Evolutionary conservation across 768 basidiomycete genomes (phyloP), one percentile per base, ranked within the genome.

Genomic region (Boletales sp.): DNA sequence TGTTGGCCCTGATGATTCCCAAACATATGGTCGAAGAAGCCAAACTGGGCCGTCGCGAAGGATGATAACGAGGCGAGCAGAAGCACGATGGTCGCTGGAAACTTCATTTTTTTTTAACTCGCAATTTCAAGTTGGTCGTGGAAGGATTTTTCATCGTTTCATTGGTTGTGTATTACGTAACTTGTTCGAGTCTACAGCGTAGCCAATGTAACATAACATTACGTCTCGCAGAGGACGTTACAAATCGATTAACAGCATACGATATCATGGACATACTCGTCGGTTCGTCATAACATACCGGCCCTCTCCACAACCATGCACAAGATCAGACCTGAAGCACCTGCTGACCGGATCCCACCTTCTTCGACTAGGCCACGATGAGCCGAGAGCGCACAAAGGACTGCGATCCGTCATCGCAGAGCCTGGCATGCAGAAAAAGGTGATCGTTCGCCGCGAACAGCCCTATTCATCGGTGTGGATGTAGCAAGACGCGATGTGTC

Each of bases 21-120:
- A 59, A 88, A 90, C 80, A 90, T 83, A 37, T 84, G 81, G 53
- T 86, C 82, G 60, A 91, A 91, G 67, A 89, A 87, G 40, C 81
- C 75, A 65, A 90, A 90, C 59, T 90, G 87, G n/a, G 82, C 84
- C 14, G 71, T 69, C 30, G 66, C 77, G 39, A 72, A 40, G 19
- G 72, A 67, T 14, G 69, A 54, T 14, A 66, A 37, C 10, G 55
- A 63, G 27, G 47, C 46, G 19, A 63, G 35, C 14, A 67, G 50
- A 35, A 58, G 32, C 15, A 30, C 38, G n/a, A 31, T 47, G 21
- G 50, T 41, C 24, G 43, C 29, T 10, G 14, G 46, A 36, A 48
- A 44, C 37, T 39, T 58, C 66, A 59, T 68, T 17, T n/a, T n/a
- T n/a, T n/a, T n/a, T 40, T 44, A 14, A 35, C 36, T 37, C 17